Conservation (phyloP, 31 red algal genomes). For the Endocladia muricata region DNA sequence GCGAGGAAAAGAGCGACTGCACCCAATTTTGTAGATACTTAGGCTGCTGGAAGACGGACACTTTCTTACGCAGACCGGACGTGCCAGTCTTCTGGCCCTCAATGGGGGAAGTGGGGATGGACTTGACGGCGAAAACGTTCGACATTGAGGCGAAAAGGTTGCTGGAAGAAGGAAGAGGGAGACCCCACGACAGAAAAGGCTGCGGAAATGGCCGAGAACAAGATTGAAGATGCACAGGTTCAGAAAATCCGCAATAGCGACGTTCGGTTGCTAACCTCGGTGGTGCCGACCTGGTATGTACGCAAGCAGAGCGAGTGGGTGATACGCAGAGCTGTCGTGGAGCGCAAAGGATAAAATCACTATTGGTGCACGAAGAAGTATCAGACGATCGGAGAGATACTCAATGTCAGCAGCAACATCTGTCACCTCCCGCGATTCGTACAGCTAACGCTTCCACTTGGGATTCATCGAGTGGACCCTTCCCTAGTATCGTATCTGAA, state of each 20-base stretch:
- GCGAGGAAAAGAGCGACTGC: conserved; percentile 86
- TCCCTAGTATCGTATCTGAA: too few relatives aligned
- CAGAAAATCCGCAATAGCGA: background rate
- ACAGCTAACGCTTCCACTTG: conserved; percentile 34
- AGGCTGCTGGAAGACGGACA: conserved; percentile 68
- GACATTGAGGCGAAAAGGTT: background rate
- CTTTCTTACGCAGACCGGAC: conserved; percentile 95
- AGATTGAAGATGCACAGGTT: background rate
- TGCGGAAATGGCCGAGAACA: background rate
- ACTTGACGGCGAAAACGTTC: conserved; percentile 7
- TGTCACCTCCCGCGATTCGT: too few relatives aligned
- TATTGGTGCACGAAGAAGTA: background rate
- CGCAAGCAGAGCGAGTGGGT: background rate
- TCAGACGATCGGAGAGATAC: too few relatives aligned
- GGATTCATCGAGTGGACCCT: background rate
- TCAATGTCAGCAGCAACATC: too few relatives aligned
- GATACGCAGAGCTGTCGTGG: background rate
- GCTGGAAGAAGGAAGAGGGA: background rate
- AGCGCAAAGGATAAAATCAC: background rate
- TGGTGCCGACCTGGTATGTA: background rate
- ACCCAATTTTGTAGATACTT: conserved; percentile 95
- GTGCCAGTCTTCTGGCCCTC: conserved; percentile 97
- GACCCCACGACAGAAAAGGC: too few relatives aligned
- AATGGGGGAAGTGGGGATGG: conserved; percentile 69
- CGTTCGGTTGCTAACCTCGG: background rate